A percentile compares a stretch with the other conserved stretches of the same genome.
phyloP scores from a whole-genome alignment of 1,284 basidiomycete species.

The Sutorius eximius region DNA sequence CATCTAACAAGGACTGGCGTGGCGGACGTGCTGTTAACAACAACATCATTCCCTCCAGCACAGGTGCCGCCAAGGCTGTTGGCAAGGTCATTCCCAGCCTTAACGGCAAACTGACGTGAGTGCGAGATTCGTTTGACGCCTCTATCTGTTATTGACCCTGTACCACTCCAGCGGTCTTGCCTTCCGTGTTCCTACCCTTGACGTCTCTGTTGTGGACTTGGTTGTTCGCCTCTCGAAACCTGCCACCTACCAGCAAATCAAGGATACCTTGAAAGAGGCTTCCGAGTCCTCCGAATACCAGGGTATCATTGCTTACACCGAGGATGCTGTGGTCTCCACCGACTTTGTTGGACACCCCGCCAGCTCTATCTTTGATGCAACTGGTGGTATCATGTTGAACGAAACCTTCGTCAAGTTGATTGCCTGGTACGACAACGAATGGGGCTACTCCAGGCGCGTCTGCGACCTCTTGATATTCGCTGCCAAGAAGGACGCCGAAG shows the following conservation, averaged over 20 bases:
- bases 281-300: slow-evolving; percentile 63
- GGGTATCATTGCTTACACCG: slow-evolving; percentile 94
- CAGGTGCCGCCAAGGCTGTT: slow-evolving; percentile 99
- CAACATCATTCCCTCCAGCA: slow-evolving; percentile 99
- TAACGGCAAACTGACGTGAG: slow-evolving; percentile 88
- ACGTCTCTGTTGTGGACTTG: slow-evolving; percentile 98
- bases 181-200: slow-evolving; percentile 97
- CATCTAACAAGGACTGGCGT: slow-evolving; percentile 93
- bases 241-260: slow-evolving; percentile 90
- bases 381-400: slow-evolving; percentile 93
- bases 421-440: slow-evolving; percentile 96
- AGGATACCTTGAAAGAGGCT: slow-evolving; percentile 83
- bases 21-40: slow-evolving; percentile 95
- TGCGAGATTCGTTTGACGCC: background rate
- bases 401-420: slow-evolving; percentile 94
- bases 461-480: slow-evolving; percentile 87
- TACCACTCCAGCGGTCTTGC: slow-evolving; percentile 70
- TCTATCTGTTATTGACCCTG: background rate
- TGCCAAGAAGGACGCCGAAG: slow-evolving; percentile 67
- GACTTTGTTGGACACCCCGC: slow-evolving; percentile 84
- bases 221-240: slow-evolving; percentile 91
- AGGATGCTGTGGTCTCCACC: slow-evolving; percentile 92
- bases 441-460: slow-evolving; percentile 95
- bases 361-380: slow-evolving; percentile 90
- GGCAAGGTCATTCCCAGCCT: slow-evolving; percentile 98